These are phyloP conservation scores for Fusarium hostae DNA, from an alignment of 2,329 filamentous ascomycete species.

Conservation along the genomic window DNA sequence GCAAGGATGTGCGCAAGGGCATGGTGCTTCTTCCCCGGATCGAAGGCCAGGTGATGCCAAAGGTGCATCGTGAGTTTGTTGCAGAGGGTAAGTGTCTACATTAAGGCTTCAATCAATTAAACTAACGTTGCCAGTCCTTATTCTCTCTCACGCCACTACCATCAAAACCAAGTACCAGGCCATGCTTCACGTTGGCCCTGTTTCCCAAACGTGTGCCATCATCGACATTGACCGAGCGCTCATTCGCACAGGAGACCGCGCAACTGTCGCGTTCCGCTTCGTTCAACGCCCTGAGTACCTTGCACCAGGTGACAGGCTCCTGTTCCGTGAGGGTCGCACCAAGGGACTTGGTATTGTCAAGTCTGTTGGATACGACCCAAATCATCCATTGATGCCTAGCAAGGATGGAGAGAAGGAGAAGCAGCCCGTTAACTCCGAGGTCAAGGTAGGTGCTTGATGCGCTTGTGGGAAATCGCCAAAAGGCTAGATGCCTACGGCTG, in stretches of 20 bases:
- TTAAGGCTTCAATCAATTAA: not conserved
- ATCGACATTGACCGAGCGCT: constrained; percentile 97
- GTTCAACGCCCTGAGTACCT: constrained; percentile 95
- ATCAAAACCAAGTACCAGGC: constrained; percentile 98
- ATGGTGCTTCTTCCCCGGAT: constrained; percentile 94
- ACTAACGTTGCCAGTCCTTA: constrained; percentile 71
- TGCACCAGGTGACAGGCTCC: constrained; percentile 84
- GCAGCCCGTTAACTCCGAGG: constrained; percentile 33
- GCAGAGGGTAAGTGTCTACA: constrained; percentile 70
- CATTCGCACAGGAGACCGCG: constrained; percentile 94
- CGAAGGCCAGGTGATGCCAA: constrained; percentile 75
- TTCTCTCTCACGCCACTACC: constrained; percentile 94
- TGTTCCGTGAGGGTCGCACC: constrained; percentile 94
- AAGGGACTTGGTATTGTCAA: constrained; percentile 97
- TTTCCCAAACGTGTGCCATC: constrained; percentile 95
- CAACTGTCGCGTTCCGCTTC: constrained; percentile 92
- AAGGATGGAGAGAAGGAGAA: constrained; percentile 34
- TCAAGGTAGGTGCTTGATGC: constrained; percentile 41
- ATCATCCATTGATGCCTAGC: constrained; percentile 54
- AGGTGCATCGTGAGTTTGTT: constrained; percentile 79
- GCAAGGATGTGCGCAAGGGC: constrained; percentile 95
- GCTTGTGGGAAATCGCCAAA: not conserved
- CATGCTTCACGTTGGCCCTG: constrained; percentile 95
- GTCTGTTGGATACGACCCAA: constrained; percentile 83
- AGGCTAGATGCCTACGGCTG: not conserved